phyloP scores from a whole-genome alignment of 495 filamentous ascomycete species.

The Acidomyces sp. region DNA sequence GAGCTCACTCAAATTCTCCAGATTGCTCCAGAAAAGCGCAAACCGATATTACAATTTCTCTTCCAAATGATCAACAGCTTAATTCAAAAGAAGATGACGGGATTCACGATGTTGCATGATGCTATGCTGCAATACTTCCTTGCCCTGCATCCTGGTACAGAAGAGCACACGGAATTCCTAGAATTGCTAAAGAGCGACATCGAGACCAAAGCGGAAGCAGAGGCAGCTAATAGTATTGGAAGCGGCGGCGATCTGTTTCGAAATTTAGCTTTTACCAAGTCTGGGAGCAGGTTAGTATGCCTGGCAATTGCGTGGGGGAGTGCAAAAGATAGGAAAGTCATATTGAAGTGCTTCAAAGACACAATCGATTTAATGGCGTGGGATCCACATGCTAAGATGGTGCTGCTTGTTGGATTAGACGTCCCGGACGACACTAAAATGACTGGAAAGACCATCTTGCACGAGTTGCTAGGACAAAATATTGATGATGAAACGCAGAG shows the following conservation, averaged over 20 bases:
- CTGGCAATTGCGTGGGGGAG: constrained; percentile 66
- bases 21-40: constrained; percentile 67
- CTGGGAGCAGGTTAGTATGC: constrained; percentile 70
- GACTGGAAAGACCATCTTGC: constrained; percentile 68
- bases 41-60: constrained; percentile 70
- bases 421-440: constrained; percentile 87
- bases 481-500: constrained; percentile 7
- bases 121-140: constrained; percentile 96
- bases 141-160: constrained; percentile 57
- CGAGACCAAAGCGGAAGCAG: constrained; percentile 22
- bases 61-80: constrained; percentile 76
- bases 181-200: constrained; percentile 76
- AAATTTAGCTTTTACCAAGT: constrained; percentile 89
- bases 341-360: constrained; percentile 76
- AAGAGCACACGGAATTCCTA: constrained; percentile 73
- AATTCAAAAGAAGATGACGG: constrained; percentile 87
- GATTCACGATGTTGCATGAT: constrained; percentile 92
- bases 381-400: constrained; percentile 63
- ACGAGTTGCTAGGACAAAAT: constrained; percentile 56
- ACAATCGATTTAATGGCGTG: constrained; percentile 67
- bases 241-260: constrained; percentile 77
- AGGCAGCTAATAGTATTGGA: constrained; percentile 31
- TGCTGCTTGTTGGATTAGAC: constrained; percentile 74
- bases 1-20: constrained; percentile 62
- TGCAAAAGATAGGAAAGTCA: constrained; percentile 84